phyloP scores from a whole-genome alignment of 148 eudicot genomes.

The Silene uniflora region DNA sequence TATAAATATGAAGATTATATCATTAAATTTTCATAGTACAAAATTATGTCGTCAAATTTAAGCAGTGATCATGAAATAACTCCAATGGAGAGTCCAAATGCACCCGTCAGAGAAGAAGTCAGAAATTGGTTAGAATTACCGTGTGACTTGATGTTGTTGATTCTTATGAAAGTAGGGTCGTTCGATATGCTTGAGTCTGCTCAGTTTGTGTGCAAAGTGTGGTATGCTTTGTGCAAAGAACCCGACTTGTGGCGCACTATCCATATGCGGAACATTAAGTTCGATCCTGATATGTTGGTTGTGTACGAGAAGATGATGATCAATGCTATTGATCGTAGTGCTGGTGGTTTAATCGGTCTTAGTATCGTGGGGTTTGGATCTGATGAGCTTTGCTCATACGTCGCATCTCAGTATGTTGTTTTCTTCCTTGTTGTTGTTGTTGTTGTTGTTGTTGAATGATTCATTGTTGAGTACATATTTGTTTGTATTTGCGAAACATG shows the following conservation, averaged over 20 bases:
- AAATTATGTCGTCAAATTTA: background rate
- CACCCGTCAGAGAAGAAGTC: no score
- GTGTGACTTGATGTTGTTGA: constrained; percentile 14
- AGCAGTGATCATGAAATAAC: background rate
- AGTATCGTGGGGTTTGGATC: constrained; percentile 32
- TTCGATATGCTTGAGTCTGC: constrained; percentile 41
- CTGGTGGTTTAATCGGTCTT: constrained; percentile 38
- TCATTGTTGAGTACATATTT: no score
- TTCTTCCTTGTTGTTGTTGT: no score
- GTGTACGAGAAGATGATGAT: constrained; percentile 27
- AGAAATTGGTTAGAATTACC: background rate
- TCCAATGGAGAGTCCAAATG: background rate
- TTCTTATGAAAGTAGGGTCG: constrained; percentile 37
- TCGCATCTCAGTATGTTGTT: constrained; percentile 35
- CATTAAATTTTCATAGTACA: background rate
- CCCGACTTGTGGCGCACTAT: constrained; percentile 56
- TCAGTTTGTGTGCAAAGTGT: constrained; percentile 56
- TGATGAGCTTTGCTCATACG: constrained; percentile 26
- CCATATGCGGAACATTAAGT: constrained; percentile 21
- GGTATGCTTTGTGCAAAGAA: constrained; percentile 61
- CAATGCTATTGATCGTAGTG: constrained; percentile 42
- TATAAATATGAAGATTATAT: background rate
- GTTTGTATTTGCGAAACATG: no score
- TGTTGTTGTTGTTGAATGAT: no score
- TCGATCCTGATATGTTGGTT: constrained; percentile 10